Evolutionary conservation across 805 yeast species (phyloP).

Genomic region (Grigorovia humatica): DNA sequence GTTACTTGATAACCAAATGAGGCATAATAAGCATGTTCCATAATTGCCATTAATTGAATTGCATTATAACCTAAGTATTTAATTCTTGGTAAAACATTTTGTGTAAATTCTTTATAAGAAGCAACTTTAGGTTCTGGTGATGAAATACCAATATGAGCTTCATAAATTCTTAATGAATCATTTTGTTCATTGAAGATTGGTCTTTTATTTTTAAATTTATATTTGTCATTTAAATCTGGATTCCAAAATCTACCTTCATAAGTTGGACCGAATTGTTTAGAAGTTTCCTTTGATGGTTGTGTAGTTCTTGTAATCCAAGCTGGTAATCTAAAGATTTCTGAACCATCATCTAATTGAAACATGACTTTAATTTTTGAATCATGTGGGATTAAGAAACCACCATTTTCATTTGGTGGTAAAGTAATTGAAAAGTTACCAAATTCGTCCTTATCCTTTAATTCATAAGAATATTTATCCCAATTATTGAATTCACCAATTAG

Average conservation of each 20-base stretch:
- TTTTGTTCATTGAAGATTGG: constrained; percentile 41
- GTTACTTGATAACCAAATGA: constrained; percentile 97
- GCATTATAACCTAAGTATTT: constrained; percentile 82
- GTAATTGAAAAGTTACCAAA: constrained; percentile 61
- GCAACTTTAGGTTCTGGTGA: constrained; percentile 83
- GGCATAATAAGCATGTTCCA: constrained; percentile 98
- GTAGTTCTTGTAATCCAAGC: constrained; percentile 86
- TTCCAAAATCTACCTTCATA: constrained; percentile 95
- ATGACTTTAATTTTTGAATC: constrained; percentile 68
- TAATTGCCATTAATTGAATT: constrained; percentile 91
- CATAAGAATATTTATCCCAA: constrained; percentile 57
- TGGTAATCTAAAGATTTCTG: constrained; percentile 68
- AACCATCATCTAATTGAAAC: constrained; percentile 56
- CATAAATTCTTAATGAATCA: constrained; percentile 64
- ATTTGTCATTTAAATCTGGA: constrained; percentile 41
- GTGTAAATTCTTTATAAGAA: constrained; percentile 74
- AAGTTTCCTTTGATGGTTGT: constrained; percentile 47
- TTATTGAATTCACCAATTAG: constrained; percentile 88
- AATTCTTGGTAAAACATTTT: constrained; percentile 72
- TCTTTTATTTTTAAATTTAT: constrained; percentile 52
- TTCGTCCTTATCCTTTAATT: constrained; percentile 43
- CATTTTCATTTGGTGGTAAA: constrained; percentile 40
- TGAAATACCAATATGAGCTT: constrained; percentile 93
- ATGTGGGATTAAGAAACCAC: constrained; percentile 59
- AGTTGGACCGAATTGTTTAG: constrained; percentile 31